A percentile compares a stretch with the other conserved stretches of the same genome.
Conservation (phyloP, 371 early-diverging fungal genomes). For the Rhizomucor pusillus region DNA sequence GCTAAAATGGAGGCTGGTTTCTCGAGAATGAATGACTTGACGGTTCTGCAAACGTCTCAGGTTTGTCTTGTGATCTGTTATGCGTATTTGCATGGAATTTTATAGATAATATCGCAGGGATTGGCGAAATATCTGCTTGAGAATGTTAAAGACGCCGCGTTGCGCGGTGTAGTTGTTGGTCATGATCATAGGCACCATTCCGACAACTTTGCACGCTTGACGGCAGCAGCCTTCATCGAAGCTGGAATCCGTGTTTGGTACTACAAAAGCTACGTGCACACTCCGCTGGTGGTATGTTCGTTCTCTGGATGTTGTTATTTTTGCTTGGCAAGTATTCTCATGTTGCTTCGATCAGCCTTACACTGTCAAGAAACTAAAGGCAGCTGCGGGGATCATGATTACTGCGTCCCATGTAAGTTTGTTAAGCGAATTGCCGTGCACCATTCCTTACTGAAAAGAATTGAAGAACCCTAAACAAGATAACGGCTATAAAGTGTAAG, state of each 20-base stretch:
- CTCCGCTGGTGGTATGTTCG: conserved; percentile 76
- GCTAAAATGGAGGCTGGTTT: conserved; percentile 97
- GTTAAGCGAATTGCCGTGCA: not conserved
- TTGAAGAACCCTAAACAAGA: conserved; percentile 90
- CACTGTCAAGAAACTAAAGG: conserved; percentile 71
- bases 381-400: conserved; percentile 95
- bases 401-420: conserved; percentile 87
- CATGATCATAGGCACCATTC: conserved; percentile 95
- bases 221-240: conserved; percentile 82
- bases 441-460: not conserved
- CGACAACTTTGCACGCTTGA: conserved; percentile 76
- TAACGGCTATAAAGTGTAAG: conserved; percentile 97
- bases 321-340: not conserved
- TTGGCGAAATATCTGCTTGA: conserved; percentile 60
- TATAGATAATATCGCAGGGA: conserved; percentile 31
- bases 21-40: conserved; percentile 91
- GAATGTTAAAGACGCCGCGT: conserved; percentile 48
- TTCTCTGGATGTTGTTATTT: not conserved
- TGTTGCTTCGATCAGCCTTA: conserved; percentile 54
- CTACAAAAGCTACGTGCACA: conserved; percentile 75
- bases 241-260: conserved; percentile 85
- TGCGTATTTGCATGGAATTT: not conserved
- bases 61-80: no score
- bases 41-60: conserved; percentile 89
- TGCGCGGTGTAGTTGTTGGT: conserved; percentile 88